These are phyloP conservation scores for Sideroxylon spinosum DNA, from an alignment of 179 eudicot species.

Conservation along the genomic window DNA sequence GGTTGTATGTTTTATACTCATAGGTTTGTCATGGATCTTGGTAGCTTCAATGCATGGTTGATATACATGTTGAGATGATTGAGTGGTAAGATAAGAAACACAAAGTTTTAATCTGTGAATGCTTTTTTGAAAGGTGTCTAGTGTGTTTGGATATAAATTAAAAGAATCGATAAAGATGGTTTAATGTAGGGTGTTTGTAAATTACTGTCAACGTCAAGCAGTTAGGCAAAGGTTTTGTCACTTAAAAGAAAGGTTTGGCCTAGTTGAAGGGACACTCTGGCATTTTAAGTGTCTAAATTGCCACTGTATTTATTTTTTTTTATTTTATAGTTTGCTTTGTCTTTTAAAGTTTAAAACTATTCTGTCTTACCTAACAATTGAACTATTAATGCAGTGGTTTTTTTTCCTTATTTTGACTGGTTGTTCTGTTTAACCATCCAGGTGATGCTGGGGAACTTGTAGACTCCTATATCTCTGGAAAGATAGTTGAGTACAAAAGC, in stretches of 20 bases:
- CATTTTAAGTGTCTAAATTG: background rate
- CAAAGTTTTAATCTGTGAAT: too few relatives aligned
- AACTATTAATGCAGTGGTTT: background rate
- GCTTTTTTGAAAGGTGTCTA: too few relatives aligned
- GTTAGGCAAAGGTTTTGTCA: background rate
- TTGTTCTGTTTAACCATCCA: conserved; percentile 24
- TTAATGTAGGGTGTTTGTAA: background rate
- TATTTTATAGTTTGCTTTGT: background rate
- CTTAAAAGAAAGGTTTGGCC: background rate
- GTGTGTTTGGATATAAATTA: background rate
- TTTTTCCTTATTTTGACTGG: conserved; percentile 16
- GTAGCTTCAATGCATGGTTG: too few relatives aligned
- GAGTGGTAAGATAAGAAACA: too few relatives aligned
- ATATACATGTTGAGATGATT: too few relatives aligned
- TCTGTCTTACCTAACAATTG: background rate
- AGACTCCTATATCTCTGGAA: conserved; percentile 84
- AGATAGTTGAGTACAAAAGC: conserved; percentile 86
- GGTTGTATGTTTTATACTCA: too few relatives aligned
- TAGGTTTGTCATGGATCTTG: too few relatives aligned
- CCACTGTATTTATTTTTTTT: background rate
- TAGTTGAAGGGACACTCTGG: background rate
- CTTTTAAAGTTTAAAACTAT: background rate
- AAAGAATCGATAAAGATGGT: background rate
- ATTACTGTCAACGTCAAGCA: background rate
- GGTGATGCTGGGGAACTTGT: conserved; percentile 83